Base-by-base conservation (phyloP, 495 filamentous ascomycete species). In the Hypomontagnella submonticulosa region DNA sequence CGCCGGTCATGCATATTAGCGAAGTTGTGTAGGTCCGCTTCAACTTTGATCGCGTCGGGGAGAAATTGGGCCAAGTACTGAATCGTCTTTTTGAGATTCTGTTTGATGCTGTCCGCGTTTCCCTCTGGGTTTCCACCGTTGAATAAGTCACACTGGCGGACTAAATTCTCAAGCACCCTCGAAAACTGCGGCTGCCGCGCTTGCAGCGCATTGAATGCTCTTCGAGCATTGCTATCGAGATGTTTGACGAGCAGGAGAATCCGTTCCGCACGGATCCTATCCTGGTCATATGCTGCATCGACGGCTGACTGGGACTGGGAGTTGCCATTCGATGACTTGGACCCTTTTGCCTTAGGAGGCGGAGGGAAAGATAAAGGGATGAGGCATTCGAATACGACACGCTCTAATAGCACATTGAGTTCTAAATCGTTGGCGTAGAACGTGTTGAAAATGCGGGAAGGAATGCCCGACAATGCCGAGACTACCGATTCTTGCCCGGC, bases 401-500 rank as follows among this genome's bases (percentile, higher is more conserved):
- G 87, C 60, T 97, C 93, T 32, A 97, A 81, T 44, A 93, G 77
- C 16, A 90, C 84, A 73, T 93, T 93, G 52, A 97, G 85, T 59
- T 97, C 93, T 4, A 80, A 79, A 70, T 97, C 93, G 71, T 97
- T 97, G 43, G 93, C 89, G 71, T 97, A 99, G 62, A 89, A 91
- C 0, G 91, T 88, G 67, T 93, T 92, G 54, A 96, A 86, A 36
- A 98, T 93, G 69, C 88, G 92, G 1, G 88, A 89, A 10, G 95
- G 94, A 41, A 93, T 91, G 44, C 88, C 88, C 11, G 88, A 88
- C 9, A 99, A 77, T 10, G 92, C 80, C 18, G 85, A 80, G 4
- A 81, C 83, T 12, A 96, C 88, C 6, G 84, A 77, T 63, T 97
- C 92, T 64, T 94, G 89, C 13, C 90, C 91, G 41, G 88, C 87